Evolutionary conservation across 257 asterid genomes (phyloP), one percentile per base, ranked within the genome.

Genomic region (Linderniella brevidens): DNA sequence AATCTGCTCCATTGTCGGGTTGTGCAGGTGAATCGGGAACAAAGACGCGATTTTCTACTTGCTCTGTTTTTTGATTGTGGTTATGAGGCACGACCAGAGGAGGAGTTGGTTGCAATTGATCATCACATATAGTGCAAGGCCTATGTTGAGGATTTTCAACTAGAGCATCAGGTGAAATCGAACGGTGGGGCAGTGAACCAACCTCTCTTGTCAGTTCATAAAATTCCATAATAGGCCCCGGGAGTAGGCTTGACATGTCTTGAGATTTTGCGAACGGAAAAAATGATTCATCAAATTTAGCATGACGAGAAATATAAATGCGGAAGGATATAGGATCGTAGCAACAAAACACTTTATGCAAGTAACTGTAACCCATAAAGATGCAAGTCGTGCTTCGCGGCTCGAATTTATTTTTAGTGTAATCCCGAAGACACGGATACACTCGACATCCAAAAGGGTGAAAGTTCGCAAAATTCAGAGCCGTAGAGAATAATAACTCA

Each of bases 391-490:
- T 25, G 39, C 46, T 51, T 5, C 46, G 29, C 0, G 32, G 32
- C 3, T 13, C 29, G 4, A 51, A 9, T 16, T 51, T 51, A 10
- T 51, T 12, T 4, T 25, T 9, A 0, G 48, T 10, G 37, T 52
- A 52, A 39, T 52, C 47, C 4, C 47, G 48, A 17, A 52, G 56
- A 39, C 25, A 52, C 0, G 37, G 46, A 38, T 6, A 17, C 1
- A 37, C 56, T 37, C n/a, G 38, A 13, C 56, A 51, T 1, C 46
- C 46, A 16, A 51, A 51, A 0, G 56, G 56, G 6, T 51, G 19
- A 17, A 51, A 51, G 10, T 17, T 51, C 6, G 4, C 44, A 37
- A 36, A 51, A 17, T 16, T 51, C 0, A 29, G 46, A 0, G 46
- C 35, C 12, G 6, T 7, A 8, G 15, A 25, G 39, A 51, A 51